Conservation (phyloP, 768 basidiomycete species). For the Mycena pura region DNA sequence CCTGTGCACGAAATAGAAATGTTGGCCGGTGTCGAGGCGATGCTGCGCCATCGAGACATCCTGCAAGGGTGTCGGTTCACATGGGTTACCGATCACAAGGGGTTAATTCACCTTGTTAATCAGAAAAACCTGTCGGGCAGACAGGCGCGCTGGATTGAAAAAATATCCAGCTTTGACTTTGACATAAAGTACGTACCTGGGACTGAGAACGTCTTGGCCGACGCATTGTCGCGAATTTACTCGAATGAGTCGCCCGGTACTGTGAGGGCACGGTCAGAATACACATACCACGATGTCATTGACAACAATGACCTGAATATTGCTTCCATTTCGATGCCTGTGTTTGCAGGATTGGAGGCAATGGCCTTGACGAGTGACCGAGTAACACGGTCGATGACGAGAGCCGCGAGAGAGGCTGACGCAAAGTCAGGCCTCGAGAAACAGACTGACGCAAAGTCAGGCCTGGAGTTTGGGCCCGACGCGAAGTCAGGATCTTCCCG, state of each 20-base stretch:
- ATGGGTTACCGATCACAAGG: slow-evolving; percentile 1
- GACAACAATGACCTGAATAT: background rate
- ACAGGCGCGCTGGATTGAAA: background rate
- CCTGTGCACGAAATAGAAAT: slow-evolving; percentile 11
- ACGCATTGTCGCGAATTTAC: background rate
- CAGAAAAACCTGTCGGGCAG: background rate
- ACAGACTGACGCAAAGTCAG: too few species aligned
- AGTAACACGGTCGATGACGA: too few species aligned
- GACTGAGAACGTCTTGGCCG: background rate
- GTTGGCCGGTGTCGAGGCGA: background rate
- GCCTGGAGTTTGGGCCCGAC: too few species aligned
- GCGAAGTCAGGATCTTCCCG: too few species aligned
- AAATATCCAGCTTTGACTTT: background rate
- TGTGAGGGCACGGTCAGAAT: background rate
- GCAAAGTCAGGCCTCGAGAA: too few species aligned
- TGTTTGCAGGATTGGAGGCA: background rate
- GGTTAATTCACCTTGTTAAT: background rate
- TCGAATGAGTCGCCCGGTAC: background rate
- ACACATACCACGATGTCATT: background rate
- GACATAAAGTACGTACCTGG: background rate
- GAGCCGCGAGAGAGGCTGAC: too few species aligned
- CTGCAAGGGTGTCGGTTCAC: background rate
- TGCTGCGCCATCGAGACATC: slow-evolving; percentile 4
- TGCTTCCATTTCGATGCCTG: background rate
- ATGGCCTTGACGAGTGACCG: background rate